Percentiles rank a stretch among this genome's conserved stretches.
Conservation (phyloP, 1,284 basidiomycete species). For the Malassezia cuniculi region DNA sequence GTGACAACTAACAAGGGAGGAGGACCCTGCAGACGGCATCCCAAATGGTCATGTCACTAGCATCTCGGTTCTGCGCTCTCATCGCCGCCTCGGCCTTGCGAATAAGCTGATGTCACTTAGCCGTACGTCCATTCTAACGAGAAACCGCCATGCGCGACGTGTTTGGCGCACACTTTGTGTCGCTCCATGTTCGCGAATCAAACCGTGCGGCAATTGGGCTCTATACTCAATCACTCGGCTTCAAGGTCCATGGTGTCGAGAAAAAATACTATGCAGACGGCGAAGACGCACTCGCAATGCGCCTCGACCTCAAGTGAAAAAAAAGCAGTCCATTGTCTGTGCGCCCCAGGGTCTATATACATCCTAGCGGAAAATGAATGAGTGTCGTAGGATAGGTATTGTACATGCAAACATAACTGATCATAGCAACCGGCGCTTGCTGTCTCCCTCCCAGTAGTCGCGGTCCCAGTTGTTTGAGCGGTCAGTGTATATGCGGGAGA, state of each 20-base stretch:
- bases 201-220: constrained; percentile 43
- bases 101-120: constrained; percentile 44
- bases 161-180: constrained; percentile 38
- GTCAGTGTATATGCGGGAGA: constrained; percentile 6
- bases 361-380: neutral
- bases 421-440: constrained; percentile 10
- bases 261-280: constrained; percentile 44
- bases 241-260: constrained; percentile 37
- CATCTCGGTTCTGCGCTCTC: constrained; percentile 40
- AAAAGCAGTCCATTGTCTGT: too few relatives aligned
- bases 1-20: constrained; percentile 20
- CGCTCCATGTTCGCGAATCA: constrained; percentile 40
- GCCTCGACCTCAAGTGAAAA: constrained; percentile 23
- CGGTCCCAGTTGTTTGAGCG: constrained; percentile 13
- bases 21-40: constrained; percentile 42
- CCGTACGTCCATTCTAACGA: constrained; percentile 27
- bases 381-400: too few relatives aligned
- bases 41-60: constrained; percentile 44
- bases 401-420: too few relatives aligned
- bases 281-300: constrained; percentile 41
- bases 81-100: constrained; percentile 38
- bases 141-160: constrained; percentile 43
- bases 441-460: constrained; percentile 15
- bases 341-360: neutral
- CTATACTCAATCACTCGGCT: constrained; percentile 41